Evolutionary conservation across 306 rosid species (phyloP).

Genomic region (Ziziphus jujuba): DNA sequence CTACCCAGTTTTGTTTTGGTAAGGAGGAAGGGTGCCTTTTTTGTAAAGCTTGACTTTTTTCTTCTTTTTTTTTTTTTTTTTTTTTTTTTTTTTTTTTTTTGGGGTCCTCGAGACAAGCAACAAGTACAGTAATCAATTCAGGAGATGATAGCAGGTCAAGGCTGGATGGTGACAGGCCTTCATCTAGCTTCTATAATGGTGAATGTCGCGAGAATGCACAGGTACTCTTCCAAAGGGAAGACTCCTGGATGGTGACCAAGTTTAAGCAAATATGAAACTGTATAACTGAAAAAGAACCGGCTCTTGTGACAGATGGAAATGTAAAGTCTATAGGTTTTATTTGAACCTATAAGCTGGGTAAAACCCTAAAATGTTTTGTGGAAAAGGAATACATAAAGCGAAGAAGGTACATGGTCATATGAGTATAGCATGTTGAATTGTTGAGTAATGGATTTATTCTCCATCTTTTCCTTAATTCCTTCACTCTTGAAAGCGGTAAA

Average conservation of each 20-base stretch:
- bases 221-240: conserved; percentile 42
- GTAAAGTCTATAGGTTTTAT: not conserved
- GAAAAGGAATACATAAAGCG: too few species aligned
- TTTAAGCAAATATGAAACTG: not conserved
- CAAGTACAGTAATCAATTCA: conserved; percentile 25
- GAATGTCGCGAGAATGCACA: conserved; percentile 25
- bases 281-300: not conserved
- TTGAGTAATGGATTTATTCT: too few species aligned
- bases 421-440: too few species aligned
- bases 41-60: conserved; percentile 22
- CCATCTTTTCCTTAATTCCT: too few species aligned
- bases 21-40: conserved; percentile 30
- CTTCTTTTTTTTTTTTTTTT: too few species aligned
- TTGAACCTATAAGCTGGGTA: not conserved
- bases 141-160: conserved; percentile 53
- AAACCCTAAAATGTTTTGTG: not conserved
- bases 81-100: not conserved
- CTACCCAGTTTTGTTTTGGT: conserved; percentile 44
- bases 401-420: too few species aligned
- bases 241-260: not conserved
- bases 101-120: conserved; percentile 26
- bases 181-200: conserved; percentile 26
- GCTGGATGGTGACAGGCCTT: conserved; percentile 78
- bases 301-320: not conserved
- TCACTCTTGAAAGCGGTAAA: too few species aligned